These are phyloP conservation scores for Auricularia sp. DNA, from an alignment of 768 basidiomycete genomes.

Conservation along the genomic window DNA sequence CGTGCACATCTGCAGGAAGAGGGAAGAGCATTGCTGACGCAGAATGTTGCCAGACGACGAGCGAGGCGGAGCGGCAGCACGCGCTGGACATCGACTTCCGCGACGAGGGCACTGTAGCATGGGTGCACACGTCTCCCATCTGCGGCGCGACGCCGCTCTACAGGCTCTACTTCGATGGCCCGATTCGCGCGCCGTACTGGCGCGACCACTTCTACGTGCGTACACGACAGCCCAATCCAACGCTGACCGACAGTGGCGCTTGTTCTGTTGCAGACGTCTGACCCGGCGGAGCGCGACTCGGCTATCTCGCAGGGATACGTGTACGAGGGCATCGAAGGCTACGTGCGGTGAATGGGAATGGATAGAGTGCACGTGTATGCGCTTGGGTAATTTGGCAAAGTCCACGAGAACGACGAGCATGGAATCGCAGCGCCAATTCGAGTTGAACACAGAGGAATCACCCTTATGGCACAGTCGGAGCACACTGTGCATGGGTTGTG, in stretches of 20 bases:
- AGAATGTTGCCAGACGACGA: background rate
- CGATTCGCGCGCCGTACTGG: background rate
- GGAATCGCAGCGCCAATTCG: no score
- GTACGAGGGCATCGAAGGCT: background rate
- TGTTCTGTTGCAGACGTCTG: background rate
- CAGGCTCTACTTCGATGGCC: background rate
- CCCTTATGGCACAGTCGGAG: no score
- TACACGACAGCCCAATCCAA: background rate
- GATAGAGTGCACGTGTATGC: no score
- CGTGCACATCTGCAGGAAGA: background rate
- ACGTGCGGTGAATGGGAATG: background rate
- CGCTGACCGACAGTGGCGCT: background rate
- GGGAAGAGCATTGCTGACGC: no score
- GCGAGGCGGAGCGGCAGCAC: background rate
- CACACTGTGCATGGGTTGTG: no score
- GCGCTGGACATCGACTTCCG: background rate
- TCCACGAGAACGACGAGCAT: no score
- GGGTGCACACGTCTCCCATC: background rate
- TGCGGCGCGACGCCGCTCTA: background rate
- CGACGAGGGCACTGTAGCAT: background rate
- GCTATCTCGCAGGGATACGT: background rate
- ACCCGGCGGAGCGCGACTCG: background rate
- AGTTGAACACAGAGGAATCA: no score
- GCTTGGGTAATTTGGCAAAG: no score
- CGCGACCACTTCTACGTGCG: background rate